phyloP scores from a whole-genome alignment of 441 rosid genomes.

The Syzygium malaccense region DNA sequence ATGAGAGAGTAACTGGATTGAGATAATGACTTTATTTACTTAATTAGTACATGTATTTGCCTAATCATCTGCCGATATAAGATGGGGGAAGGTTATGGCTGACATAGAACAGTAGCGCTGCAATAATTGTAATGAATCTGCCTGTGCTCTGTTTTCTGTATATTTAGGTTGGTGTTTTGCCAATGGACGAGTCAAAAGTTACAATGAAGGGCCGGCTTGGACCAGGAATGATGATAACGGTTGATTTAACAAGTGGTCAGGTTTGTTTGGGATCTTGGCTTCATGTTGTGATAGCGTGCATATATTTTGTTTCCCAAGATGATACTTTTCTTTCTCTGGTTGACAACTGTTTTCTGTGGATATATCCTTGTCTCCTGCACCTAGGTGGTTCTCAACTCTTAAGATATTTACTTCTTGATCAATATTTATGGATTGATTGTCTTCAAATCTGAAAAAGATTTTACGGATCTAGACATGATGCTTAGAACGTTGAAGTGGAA shows the following conservation, averaged over 20 bases:
- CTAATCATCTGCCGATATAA: background rate
- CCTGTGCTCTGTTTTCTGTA: slow-evolving; percentile 5
- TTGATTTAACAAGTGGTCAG: slow-evolving; percentile 85
- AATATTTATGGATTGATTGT: background rate
- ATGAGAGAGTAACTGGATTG: background rate
- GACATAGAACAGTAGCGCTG: background rate
- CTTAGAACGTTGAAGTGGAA: background rate
- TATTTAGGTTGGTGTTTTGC: slow-evolving; percentile 90
- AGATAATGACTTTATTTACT: background rate
- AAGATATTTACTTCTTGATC: background rate
- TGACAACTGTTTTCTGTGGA: background rate
- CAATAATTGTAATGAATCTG: background rate
- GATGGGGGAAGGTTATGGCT: background rate
- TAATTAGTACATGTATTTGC: background rate
- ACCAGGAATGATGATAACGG: slow-evolving; percentile 99
- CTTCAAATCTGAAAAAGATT: background rate
- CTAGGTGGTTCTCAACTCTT: background rate
- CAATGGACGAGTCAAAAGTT: slow-evolving; percentile 92
- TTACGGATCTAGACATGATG: background rate
- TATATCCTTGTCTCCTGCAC: background rate
- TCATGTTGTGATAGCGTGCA: background rate
- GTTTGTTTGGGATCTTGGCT: slow-evolving; percentile 29
- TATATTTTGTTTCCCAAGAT: background rate
- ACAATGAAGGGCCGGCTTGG: slow-evolving; percentile 95
- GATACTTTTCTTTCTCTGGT: background rate